Conservation (phyloP, 2,329 filamentous ascomycete genomes). For the Fusarium sp. region DNA sequence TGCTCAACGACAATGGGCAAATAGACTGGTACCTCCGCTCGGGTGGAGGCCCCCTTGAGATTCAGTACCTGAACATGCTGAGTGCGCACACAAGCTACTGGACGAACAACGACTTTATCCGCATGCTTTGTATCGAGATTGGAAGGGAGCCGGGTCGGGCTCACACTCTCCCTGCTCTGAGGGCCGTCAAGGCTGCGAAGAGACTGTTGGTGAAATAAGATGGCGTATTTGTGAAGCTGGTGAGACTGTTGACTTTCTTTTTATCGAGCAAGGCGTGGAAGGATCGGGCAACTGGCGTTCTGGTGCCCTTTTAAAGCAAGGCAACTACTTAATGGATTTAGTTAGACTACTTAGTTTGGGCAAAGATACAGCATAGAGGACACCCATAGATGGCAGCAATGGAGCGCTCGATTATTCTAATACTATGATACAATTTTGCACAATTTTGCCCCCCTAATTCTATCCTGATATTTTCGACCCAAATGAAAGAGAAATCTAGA, state of each 20-base stretch:
- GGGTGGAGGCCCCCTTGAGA: slow-evolving; percentile 87
- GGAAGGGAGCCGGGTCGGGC: slow-evolving; percentile 78
- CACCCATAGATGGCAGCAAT: not conserved
- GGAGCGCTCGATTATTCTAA: slow-evolving; percentile 14
- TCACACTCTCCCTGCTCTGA: slow-evolving; percentile 68
- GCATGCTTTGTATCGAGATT: slow-evolving; percentile 89
- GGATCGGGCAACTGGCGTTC: slow-evolving; percentile 6
- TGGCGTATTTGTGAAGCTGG: not conserved
- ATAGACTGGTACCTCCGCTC: slow-evolving; percentile 91
- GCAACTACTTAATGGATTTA: not conserved
- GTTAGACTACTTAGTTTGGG: slow-evolving; percentile 9
- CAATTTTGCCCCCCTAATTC: slow-evolving; percentile 7
- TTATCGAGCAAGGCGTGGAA: slow-evolving; percentile 10
- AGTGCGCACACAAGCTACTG: slow-evolving; percentile 96
- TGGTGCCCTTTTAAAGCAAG: not conserved
- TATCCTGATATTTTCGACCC: not conserved
- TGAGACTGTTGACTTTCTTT: slow-evolving; percentile 6
- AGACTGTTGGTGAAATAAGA: slow-evolving; percentile 46
- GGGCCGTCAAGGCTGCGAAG: slow-evolving; percentile 67
- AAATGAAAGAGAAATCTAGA: slow-evolving; percentile 32
- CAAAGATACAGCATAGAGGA: slow-evolving; percentile 5
- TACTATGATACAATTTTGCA: slow-evolving; percentile 23
- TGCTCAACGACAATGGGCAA: slow-evolving; percentile 97
- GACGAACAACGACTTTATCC: slow-evolving; percentile 87
- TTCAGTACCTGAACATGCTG: slow-evolving; percentile 97